These are phyloP conservation scores for Teratosphaeria epicoccoides DNA, from an alignment of 2,329 filamentous ascomycete species.

Conservation along the genomic window DNA sequence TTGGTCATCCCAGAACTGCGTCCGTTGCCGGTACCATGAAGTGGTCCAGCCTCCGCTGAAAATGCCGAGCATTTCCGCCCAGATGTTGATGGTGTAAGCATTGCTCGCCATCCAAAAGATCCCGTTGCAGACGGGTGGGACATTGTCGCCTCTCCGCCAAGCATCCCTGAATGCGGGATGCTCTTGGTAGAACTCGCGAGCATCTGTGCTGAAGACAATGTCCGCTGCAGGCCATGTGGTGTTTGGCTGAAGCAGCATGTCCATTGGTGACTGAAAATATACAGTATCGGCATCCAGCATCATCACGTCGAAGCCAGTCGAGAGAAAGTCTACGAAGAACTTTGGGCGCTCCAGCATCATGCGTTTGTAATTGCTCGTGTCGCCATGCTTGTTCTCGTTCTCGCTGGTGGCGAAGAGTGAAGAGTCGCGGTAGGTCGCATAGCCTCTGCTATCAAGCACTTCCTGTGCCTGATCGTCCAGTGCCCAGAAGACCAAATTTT, in stretches of 20 bases:
- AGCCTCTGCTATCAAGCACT: conserved; percentile 1
- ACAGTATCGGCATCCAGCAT: conserved; percentile 15
- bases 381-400: conserved; percentile 10
- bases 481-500: conserved; percentile 12
- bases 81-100: conserved; percentile 4
- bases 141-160: conserved; percentile 5
- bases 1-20: conserved; percentile 5
- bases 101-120: conserved; percentile 12
- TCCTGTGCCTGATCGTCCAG: conserved; percentile 7
- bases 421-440: conserved; percentile 8
- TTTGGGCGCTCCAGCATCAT: conserved; percentile 13
- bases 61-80: conserved; percentile 6
- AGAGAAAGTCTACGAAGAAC: conserved; percentile 10
- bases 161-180: conserved; percentile 9
- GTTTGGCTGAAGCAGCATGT: conserved; percentile 1
- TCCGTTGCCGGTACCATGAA: background rate
- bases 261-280: conserved; percentile 10
- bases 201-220: conserved; percentile 11
- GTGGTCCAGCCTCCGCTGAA: conserved; percentile 1
- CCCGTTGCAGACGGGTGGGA: conserved; percentile 12
- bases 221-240: conserved; percentile 3
- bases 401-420: conserved; percentile 8
- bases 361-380: conserved; percentile 10
- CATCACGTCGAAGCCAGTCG: conserved; percentile 10
- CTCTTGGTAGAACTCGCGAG: conserved; percentile 11